phyloP scores from a whole-genome alignment of 768 basidiomycete species.

The Russula foetens region DNA sequence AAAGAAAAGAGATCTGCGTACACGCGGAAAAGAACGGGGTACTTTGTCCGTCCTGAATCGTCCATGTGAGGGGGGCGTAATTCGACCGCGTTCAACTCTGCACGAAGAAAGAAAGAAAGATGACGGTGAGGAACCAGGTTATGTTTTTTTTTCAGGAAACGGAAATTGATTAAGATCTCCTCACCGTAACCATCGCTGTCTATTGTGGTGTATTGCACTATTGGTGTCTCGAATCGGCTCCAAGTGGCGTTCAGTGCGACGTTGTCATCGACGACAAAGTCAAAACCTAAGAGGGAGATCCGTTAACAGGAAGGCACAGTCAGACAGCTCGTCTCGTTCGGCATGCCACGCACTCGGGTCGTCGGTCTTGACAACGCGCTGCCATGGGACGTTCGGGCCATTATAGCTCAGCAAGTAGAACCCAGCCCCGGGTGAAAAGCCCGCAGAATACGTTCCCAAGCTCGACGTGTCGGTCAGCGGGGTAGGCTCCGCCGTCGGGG shows the following conservation, averaged over 20 bases:
- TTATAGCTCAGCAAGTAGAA: slow-evolving; percentile 76
- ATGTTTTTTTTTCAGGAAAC: not conserved
- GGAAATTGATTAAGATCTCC: not conserved
- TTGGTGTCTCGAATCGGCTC: slow-evolving; percentile 61
- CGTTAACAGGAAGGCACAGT: not conserved
- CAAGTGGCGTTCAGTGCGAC: slow-evolving; percentile 54
- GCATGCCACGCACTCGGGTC: slow-evolving; percentile 31
- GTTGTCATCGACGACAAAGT: slow-evolving; percentile 67
- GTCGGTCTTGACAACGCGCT: slow-evolving; percentile 58
- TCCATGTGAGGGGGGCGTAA: slow-evolving; percentile 91
- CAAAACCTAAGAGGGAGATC: slow-evolving; percentile 39
- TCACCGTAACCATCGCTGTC: slow-evolving; percentile 71
- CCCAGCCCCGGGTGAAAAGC: slow-evolving; percentile 79
- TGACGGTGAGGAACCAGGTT: not conserved
- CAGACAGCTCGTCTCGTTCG: too few species aligned
- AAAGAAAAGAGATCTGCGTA: slow-evolving; percentile 26
- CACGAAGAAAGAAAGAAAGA: slow-evolving; percentile 8
- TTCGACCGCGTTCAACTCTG: slow-evolving; percentile 87
- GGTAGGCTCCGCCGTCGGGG: slow-evolving; percentile 31
- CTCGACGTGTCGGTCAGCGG: slow-evolving; percentile 44
- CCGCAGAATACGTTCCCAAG: slow-evolving; percentile 52
- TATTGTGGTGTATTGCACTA: slow-evolving; percentile 61
- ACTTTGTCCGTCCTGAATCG: slow-evolving; percentile 89
- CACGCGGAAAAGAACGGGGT: slow-evolving; percentile 89
- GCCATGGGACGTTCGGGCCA: slow-evolving; percentile 84